Conservation (phyloP, 2,329 filamentous ascomycete genomes). For the Ophidiomyces ophidiicola region DNA sequence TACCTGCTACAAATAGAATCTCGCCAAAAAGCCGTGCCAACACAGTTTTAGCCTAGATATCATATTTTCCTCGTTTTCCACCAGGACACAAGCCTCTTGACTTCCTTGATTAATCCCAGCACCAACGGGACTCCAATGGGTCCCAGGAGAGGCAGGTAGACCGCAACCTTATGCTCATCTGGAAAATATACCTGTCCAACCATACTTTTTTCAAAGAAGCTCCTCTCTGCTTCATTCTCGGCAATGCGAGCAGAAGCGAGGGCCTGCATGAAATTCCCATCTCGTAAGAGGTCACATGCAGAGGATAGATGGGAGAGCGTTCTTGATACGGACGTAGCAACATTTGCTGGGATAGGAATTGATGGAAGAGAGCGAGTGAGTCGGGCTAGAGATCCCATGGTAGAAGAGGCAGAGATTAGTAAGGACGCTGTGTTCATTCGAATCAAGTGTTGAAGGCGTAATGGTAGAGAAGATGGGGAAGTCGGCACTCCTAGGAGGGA, state of each 20-base stretch:
- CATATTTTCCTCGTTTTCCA: constrained; percentile 22
- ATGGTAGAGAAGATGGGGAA: constrained; percentile 62
- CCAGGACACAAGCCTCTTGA: constrained; percentile 43
- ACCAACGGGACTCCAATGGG: constrained; percentile 82
- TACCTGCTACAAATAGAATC: too few relatives aligned
- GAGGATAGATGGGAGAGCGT: constrained; percentile 65
- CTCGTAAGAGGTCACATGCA: constrained; percentile 58
- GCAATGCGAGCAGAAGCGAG: constrained; percentile 72
- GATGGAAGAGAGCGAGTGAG: constrained; percentile 72
- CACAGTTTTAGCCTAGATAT: too few relatives aligned
- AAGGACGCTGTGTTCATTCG: constrained; percentile 78
- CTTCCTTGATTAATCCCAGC: constrained; percentile 70
- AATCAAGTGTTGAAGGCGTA: constrained; percentile 71
- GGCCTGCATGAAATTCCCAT: constrained; percentile 51
- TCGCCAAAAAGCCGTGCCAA: too few relatives aligned
- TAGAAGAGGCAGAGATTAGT: constrained; percentile 79
- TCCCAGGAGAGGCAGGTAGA: constrained; percentile 82
- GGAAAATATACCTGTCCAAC: constrained; percentile 97
- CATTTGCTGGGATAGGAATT: constrained; percentile 79
- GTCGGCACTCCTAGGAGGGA: constrained; percentile 76
- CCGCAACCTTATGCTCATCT: constrained; percentile 94
- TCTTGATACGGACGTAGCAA: constrained; percentile 71
- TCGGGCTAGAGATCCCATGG: constrained; percentile 81
- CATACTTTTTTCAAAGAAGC: constrained; percentile 99
- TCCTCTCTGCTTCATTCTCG: constrained; percentile 77